phyloP scores from a whole-genome alignment of 176 grass and related monocot genomes.

The Pontederia crassipes region DNA sequence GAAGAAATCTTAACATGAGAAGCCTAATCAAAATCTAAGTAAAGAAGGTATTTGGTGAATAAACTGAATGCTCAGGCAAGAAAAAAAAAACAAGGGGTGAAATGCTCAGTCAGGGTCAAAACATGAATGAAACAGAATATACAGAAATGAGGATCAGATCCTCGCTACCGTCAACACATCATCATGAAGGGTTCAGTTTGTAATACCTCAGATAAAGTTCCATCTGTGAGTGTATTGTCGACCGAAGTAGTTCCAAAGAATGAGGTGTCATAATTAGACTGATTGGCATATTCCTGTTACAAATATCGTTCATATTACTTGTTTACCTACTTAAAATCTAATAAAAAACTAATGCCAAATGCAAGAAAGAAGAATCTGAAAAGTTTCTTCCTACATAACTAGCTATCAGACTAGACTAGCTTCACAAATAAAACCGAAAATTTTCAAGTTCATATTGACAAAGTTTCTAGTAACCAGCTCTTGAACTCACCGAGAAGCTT shows the following conservation, averaged over 20 bases:
- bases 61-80: too few relatives aligned
- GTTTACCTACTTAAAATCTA: background rate
- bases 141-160: too few relatives aligned
- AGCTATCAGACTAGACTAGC: too few relatives aligned
- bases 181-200: too few relatives aligned
- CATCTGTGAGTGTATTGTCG: constrained; percentile 34
- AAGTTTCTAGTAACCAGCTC: too few relatives aligned
- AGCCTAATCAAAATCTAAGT: background rate
- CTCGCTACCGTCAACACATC: too few relatives aligned
- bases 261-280: constrained; percentile 36
- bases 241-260: constrained; percentile 45
- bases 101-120: too few relatives aligned
- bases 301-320: background rate
- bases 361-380: too few relatives aligned
- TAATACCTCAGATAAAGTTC: constrained; percentile 51
- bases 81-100: too few relatives aligned
- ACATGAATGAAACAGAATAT: background rate
- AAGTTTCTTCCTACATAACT: too few relatives aligned
- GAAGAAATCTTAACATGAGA: background rate
- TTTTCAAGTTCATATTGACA: too few relatives aligned
- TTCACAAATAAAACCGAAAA: too few relatives aligned
- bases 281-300: constrained; percentile 28
- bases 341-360: background rate
- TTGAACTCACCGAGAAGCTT: constrained; percentile 39
- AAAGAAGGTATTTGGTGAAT: background rate